These are phyloP conservation scores for Mortierella sp. DNA, from an alignment of 371 early-diverging fungal genomes.

Conservation along the genomic window DNA sequence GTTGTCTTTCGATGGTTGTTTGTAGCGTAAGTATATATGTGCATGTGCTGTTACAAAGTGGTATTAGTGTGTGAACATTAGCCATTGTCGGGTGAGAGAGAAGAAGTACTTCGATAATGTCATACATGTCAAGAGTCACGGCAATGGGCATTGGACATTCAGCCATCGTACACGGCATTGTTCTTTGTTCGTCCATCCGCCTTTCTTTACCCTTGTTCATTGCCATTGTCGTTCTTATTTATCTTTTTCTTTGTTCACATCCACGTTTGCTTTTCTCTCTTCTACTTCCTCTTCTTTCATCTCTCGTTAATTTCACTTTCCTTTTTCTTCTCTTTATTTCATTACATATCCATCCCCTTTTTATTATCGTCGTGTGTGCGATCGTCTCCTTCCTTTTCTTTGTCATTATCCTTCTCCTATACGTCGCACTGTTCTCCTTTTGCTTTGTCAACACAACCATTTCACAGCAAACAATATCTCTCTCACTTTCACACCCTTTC, in stretches of 20 bases:
- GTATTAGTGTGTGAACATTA: neutral
- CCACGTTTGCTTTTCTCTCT: neutral
- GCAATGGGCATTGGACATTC: neutral
- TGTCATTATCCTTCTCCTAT: neutral
- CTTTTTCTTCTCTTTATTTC: neutral
- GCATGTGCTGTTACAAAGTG: neutral
- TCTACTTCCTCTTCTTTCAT: neutral
- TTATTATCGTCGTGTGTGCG: neutral
- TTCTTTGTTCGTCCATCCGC: constrained; percentile 4
- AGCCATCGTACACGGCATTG: neutral
- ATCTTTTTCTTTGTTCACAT: neutral
- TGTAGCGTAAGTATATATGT: neutral
- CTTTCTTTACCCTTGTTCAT: neutral
- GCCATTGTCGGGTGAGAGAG: neutral
- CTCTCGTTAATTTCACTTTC: neutral
- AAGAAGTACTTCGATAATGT: neutral
- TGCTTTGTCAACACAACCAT: neutral
- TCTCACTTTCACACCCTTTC: neutral
- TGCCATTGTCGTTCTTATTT: neutral
- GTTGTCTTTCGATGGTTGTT: neutral
- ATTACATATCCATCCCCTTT: neutral
- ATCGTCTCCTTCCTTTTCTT: constrained; percentile 4
- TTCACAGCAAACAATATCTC: neutral
- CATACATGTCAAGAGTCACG: too few relatives aligned
- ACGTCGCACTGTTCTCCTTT: neutral